Evolutionary conservation across 495 filamentous ascomycete species (phyloP).

Genomic region (Cladorrhinum samala): DNA sequence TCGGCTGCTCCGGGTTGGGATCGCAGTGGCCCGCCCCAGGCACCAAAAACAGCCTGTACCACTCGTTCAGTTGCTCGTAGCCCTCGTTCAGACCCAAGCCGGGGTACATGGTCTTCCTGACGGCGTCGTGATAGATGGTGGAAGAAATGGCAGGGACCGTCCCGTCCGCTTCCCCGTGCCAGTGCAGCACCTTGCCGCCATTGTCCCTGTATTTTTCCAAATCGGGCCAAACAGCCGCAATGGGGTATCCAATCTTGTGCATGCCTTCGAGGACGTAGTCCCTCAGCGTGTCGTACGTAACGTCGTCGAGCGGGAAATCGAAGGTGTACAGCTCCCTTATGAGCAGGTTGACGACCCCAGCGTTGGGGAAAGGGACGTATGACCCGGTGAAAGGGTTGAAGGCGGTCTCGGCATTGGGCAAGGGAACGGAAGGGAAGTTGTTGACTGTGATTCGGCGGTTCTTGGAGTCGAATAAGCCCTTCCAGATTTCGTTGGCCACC

Average conservation of each 20-base stretch:
- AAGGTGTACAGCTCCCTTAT: slow-evolving; percentile 30
- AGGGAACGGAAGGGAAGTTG: slow-evolving; percentile 36
- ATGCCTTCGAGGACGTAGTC: slow-evolving; percentile 41
- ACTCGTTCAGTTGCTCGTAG: slow-evolving; percentile 37
- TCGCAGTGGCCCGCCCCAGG: slow-evolving; percentile 49
- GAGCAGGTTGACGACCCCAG: slow-evolving; percentile 32
- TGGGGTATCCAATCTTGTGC: slow-evolving; percentile 33
- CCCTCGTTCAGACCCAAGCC: slow-evolving; percentile 31
- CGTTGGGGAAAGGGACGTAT: slow-evolving; percentile 32
- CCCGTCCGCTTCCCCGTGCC: slow-evolving; percentile 47
- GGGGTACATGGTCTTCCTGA: slow-evolving; percentile 46
- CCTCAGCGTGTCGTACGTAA: slow-evolving; percentile 45
- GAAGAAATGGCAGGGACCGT: slow-evolving; percentile 44
- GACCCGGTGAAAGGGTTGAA: slow-evolving; percentile 35
- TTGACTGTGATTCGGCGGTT: slow-evolving; percentile 42
- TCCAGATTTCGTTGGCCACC: slow-evolving; percentile 34
- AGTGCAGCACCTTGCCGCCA: slow-evolving; percentile 48
- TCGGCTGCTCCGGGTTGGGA: slow-evolving; percentile 33
- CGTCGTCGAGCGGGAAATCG: slow-evolving; percentile 33
- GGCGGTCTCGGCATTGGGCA: slow-evolving; percentile 37
- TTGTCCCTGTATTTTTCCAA: slow-evolving; percentile 34
- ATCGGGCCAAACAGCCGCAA: slow-evolving; percentile 47
- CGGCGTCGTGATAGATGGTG: slow-evolving; percentile 45
- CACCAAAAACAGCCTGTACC: slow-evolving; percentile 47
- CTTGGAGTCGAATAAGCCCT: slow-evolving; percentile 41